Percentiles rank a stretch among this genome's conserved stretches.
Conservation (phyloP, 2,329 filamentous ascomycete genomes). For the Geoglossum cookeanum region DNA sequence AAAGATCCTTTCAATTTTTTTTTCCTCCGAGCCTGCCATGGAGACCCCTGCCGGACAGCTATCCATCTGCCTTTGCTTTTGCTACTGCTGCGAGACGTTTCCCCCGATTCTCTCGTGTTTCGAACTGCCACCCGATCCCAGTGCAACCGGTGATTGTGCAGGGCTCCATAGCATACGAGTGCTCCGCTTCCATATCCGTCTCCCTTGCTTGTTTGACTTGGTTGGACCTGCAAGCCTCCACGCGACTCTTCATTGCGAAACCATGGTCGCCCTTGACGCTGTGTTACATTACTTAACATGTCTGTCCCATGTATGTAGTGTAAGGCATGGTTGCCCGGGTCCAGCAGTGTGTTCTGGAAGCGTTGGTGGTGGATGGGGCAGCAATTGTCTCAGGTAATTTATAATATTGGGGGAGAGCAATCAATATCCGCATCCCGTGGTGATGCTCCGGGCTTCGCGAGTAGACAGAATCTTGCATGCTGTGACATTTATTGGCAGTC, state of each 20-base stretch:
- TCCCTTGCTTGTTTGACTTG: background rate
- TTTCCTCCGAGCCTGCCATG: background rate
- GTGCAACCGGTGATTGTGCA: background rate
- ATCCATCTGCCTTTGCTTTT: background rate
- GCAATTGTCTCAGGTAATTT: background rate
- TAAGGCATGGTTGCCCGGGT: background rate
- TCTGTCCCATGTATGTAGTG: background rate
- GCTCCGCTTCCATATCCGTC: background rate
- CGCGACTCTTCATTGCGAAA: slow-evolving; percentile 3
- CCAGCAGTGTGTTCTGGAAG: background rate
- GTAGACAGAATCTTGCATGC: background rate
- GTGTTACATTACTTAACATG: background rate
- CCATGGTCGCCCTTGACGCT: background rate
- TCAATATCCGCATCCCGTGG: background rate
- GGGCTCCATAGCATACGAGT: background rate
- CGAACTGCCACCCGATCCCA: background rate
- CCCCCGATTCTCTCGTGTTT: slow-evolving; percentile 2
- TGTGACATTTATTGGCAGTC: background rate
- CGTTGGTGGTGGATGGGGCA: background rate
- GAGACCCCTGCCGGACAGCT: background rate
- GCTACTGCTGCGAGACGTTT: background rate
- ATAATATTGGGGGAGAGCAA: background rate
- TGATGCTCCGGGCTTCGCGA: background rate
- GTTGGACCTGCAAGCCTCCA: slow-evolving; percentile 1
- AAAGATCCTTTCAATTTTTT: slow-evolving; percentile 2